Base-by-base conservation (phyloP, 2,329 filamentous ascomycete genomes). In the Periconia digitata region DNA sequence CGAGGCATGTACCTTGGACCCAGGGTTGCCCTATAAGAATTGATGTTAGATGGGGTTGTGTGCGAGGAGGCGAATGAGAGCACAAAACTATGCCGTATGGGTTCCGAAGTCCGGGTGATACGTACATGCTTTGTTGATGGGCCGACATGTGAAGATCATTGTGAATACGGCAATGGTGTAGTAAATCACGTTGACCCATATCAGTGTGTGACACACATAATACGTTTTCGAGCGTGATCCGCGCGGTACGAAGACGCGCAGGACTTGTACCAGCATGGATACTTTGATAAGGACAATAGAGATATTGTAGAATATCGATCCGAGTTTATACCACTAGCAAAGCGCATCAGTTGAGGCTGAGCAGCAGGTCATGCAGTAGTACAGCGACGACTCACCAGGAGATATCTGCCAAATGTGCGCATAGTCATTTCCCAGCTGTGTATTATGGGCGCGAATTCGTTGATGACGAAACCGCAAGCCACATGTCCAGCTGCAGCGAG, bases 241-340 rank as follows among this genome's bases (percentile, higher is more conserved):
- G 8, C 52, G 49, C 2, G 54, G 52, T 2, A 57, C 52, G 39
- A 57, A 57, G 22, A 53, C 45, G 10, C 52, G 51, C 1, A 49
- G 40, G 15, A 57, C 49, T 24, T 57, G 54, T 13, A 57, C 44
- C 16, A 57, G 29, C 44, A 55, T 50, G 3, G 54, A 40, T 7
- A 51, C 23, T 43, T 57, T 57, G 38, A 57, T 55, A 7, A 55
- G 37, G 18, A 55, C 35, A 27, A 55, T 51, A 10, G 41, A 38
- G 17, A 57, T 45, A 40, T 57, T 57, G 47, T 55, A 57, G 45
- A 55, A 54, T 1, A 53, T 43, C n/a, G 46, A 27, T 2, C 42
- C 40, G 29, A 57, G 20, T 12, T 52, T 52, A 20, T 43, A 47
- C 36, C 44, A 50, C 47, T 52, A 15, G n/a, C 8, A 17, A 43